These are phyloP conservation scores for Colletotrichum tamarilloi DNA, from an alignment of 2,329 filamentous ascomycete genomes.

Conservation along the genomic window DNA sequence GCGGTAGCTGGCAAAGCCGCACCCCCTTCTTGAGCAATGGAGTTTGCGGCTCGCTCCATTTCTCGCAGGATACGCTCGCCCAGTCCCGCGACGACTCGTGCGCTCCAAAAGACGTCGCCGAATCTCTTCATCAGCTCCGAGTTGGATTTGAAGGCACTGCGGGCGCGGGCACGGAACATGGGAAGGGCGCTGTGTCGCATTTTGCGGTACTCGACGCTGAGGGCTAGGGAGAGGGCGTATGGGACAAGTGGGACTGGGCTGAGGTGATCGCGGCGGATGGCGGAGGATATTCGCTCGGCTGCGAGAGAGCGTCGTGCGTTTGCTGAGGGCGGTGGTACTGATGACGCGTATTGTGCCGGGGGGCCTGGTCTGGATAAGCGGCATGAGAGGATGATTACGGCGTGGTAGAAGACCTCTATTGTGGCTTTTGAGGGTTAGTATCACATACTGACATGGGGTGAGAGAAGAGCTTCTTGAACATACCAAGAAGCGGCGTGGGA, in stretches of 20 bases:
- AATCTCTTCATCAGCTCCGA: constrained; percentile 64
- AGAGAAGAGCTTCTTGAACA: constrained; percentile 30
- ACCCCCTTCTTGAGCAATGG: constrained; percentile 42
- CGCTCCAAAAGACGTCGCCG: constrained; percentile 68
- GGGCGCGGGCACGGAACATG: constrained; percentile 67
- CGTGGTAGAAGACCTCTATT: constrained; percentile 72
- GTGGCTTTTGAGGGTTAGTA: constrained; percentile 57
- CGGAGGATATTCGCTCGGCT: constrained; percentile 66
- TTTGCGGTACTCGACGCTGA: constrained; percentile 72
- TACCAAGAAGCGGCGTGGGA: constrained; percentile 61
- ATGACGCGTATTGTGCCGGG: constrained; percentile 50
- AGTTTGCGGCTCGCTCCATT: constrained; percentile 65
- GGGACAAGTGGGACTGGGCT: constrained; percentile 69
- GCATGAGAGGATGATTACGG: constrained; percentile 71
- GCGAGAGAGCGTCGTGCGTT: constrained; percentile 69
- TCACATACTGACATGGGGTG: neutral
- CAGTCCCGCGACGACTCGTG: constrained; percentile 64
- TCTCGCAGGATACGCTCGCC: constrained; percentile 66
- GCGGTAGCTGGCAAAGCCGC: constrained; percentile 13
- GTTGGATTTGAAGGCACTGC: constrained; percentile 64
- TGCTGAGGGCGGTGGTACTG: constrained; percentile 57
- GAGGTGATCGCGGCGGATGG: constrained; percentile 62
- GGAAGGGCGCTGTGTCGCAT: constrained; percentile 71
- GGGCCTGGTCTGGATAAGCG: constrained; percentile 59
- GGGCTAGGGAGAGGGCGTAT: constrained; percentile 69